phyloP scores from a whole-genome alignment of 495 filamentous ascomycete species.

The Cercophora scortea region DNA sequence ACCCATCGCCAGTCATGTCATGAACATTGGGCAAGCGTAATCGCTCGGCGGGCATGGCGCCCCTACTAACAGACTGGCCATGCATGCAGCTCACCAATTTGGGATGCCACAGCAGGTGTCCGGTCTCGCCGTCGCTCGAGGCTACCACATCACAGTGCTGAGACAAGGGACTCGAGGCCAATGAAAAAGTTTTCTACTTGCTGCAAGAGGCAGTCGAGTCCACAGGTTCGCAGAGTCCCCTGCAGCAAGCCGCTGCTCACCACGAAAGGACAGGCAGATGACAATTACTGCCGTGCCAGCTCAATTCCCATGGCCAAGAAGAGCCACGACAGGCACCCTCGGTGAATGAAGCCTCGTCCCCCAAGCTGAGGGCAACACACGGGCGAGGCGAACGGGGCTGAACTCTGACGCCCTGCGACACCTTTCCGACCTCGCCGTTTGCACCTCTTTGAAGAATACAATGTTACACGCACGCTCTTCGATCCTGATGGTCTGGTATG shows the following conservation, averaged over 20 bases:
- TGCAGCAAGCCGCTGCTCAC: too few species aligned
- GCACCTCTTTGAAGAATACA: background rate
- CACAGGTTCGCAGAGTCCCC: too few species aligned
- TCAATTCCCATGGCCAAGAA: too few species aligned
- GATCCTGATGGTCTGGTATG: too few species aligned
- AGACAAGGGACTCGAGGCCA: background rate
- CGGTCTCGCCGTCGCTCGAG: conserved; percentile 15
- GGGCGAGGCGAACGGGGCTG: background rate
- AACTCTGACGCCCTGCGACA: background rate
- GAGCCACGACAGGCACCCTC: too few species aligned
- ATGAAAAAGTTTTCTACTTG: background rate
- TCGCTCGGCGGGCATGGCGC: background rate
- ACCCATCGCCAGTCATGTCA: background rate
- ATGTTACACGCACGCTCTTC: too few species aligned
- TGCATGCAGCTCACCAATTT: background rate
- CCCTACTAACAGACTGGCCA: background rate
- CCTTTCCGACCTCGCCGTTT: background rate
- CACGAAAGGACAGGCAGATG: too few species aligned
- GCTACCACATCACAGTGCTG: background rate
- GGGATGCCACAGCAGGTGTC: conserved; percentile 8
- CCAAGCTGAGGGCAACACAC: background rate
- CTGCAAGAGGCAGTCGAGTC: background rate
- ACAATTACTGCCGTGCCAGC: too few species aligned
- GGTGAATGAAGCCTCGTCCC: background rate
- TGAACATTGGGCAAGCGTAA: background rate